These are phyloP conservation scores for Cercospora brassicicola DNA, from an alignment of 2,329 filamentous ascomycete species.

Conservation along the genomic window DNA sequence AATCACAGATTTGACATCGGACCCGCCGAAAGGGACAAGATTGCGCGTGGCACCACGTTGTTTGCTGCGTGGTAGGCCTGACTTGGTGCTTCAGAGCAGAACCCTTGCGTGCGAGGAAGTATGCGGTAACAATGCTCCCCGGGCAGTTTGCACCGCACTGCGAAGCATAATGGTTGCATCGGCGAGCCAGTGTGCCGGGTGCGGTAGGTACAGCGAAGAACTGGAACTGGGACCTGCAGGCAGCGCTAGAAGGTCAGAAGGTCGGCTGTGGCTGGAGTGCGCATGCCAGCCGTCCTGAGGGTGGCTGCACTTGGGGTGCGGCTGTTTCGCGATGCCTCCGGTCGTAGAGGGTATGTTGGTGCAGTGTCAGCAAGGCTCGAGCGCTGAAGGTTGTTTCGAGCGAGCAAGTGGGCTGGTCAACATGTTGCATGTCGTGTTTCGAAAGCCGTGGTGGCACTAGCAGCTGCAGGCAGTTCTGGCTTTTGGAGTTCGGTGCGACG, in stretches of 20 bases:
- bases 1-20: neutral
- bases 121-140: neutral
- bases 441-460: slow-evolving; percentile 1
- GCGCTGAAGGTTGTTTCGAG: neutral
- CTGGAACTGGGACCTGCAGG: neutral
- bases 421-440: slow-evolving; percentile 13
- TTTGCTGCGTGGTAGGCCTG: slow-evolving; percentile 9
- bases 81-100: neutral
- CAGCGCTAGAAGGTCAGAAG: neutral
- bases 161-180: neutral
- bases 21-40: neutral
- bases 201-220: neutral
- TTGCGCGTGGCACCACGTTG: slow-evolving; percentile 12
- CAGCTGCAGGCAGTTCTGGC: neutral
- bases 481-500: neutral
- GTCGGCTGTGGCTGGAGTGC: neutral
- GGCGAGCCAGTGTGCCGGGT: neutral
- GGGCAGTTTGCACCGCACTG: neutral
- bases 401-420: neutral
- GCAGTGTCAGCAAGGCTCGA: neutral
- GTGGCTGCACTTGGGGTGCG: neutral
- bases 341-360: neutral
- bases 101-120: neutral
- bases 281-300: neutral
- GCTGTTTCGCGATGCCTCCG: neutral